A percentile compares a stretch with the other conserved stretches of the same genome.
phyloP scores from a whole-genome alignment of 495 filamentous ascomycete species.

The Coniosporium apollinis region DNA sequence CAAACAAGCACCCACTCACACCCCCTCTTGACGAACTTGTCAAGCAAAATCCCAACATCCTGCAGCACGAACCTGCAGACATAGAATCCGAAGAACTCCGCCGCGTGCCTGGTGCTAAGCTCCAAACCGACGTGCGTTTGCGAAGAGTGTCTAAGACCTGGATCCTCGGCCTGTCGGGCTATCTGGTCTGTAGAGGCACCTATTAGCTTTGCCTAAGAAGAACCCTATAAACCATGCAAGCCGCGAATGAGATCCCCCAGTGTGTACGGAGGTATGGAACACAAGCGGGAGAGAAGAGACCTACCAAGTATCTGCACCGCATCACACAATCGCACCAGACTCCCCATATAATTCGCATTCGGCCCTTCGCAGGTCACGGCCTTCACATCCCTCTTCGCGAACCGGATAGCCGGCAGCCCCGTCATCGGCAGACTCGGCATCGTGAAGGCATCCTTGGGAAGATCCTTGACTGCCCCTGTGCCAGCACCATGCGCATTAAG shows the following conservation, averaged over 20 bases:
- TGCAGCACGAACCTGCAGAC: slow-evolving; percentile 82
- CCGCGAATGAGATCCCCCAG: background rate
- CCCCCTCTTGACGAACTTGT: slow-evolving; percentile 93
- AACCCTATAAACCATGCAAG: no score
- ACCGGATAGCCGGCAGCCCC: slow-evolving; percentile 30
- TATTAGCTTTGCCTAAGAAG: no score
- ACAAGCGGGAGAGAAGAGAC: slow-evolving; percentile 18
- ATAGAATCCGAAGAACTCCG: slow-evolving; percentile 96
- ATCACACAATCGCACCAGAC: slow-evolving; percentile 83
- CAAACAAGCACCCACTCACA: slow-evolving; percentile 81
- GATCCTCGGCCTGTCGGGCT: slow-evolving; percentile 87
- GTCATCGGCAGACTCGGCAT: slow-evolving; percentile 78
- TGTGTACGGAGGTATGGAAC: background rate
- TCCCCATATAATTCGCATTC: slow-evolving; percentile 77
- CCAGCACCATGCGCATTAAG: slow-evolving; percentile 32
- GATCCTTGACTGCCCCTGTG: slow-evolving; percentile 29
- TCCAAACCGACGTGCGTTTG: slow-evolving; percentile 88
- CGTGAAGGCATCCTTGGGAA: slow-evolving; percentile 39
- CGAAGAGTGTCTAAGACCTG: slow-evolving; percentile 63
- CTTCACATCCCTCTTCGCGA: slow-evolving; percentile 48
- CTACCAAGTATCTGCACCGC: slow-evolving; percentile 84
- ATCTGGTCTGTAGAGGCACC: slow-evolving; percentile 60
- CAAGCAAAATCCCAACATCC: slow-evolving; percentile 72
- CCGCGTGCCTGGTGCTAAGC: slow-evolving; percentile 78
- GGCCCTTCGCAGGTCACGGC: slow-evolving; percentile 61